Base-by-base conservation (phyloP, 1,284 basidiomycete genomes). In the Malassezia yamatoensis region DNA sequence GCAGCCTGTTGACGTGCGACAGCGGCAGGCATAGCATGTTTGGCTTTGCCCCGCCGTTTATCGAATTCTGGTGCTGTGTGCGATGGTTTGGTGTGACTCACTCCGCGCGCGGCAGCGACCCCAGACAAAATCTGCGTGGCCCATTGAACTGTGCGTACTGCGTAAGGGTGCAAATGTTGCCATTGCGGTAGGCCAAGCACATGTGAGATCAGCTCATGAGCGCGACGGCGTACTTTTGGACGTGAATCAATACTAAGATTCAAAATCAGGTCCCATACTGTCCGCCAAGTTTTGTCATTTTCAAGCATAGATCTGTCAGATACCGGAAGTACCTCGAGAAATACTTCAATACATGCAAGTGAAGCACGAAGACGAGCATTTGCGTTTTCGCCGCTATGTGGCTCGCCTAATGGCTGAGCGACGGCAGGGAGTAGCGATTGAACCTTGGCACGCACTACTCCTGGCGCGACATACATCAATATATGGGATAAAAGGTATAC, bases 211-310 rank as follows among this genome's bases (percentile, higher is more conserved):
- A 88, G 82, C 65, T 96, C 90, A 53, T 86, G 85, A 9, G 93
- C 90, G 62, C 85, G 83, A 76, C 84, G 90, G 54, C 94, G 83
- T 45, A 98, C 89, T 78, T 98, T 96, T 36, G 94, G 93, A 43
- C 93, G 80, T 1, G 84, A 81, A 78, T 98, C 93, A 48, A 90
- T 79, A 64, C 83, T 85, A 48, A 96, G 78, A 58, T 87, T 83
- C 45, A 98, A 78, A 45, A 93, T 79, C 82, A 64, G 86, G 81
- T 71, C 77, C 75, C 78, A 84, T 67, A 66, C 68, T 2, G 60
- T 62, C 10, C 58, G 58, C 34, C 71, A 53, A 1, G 59, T 59
- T 10, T 54, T 54, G 39, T 72, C 63, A 29, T 54, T 63, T 43
- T 66, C 62, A 45, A 74, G 64, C 7, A 54, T 24, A 5, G 61